Conservation (phyloP, 2,329 filamentous ascomycete genomes). For the Ophiognomonia clavigignenti-juglandacearum region DNA sequence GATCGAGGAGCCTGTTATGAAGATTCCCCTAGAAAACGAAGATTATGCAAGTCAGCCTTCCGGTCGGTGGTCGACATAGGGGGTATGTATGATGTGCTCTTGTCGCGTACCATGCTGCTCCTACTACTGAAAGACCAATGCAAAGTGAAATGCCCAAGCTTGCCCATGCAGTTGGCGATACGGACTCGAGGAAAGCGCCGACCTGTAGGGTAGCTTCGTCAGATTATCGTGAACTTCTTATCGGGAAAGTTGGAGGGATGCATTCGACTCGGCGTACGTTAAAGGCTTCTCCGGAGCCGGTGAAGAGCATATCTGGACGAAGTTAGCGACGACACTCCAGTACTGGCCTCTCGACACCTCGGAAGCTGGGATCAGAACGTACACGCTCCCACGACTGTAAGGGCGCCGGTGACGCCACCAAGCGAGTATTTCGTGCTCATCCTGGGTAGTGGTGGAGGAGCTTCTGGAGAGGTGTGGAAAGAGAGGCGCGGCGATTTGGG, state of each 20-base stretch:
- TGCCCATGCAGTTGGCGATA: slow-evolving; percentile 94
- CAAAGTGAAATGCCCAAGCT: slow-evolving; percentile 86
- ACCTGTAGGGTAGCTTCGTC: slow-evolving; percentile 49
- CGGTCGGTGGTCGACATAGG: not conserved
- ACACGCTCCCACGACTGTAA: slow-evolving; percentile 76
- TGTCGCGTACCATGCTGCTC: slow-evolving; percentile 80
- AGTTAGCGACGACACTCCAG: slow-evolving; percentile 14
- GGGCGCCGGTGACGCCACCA: slow-evolving; percentile 62
- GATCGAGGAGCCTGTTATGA: slow-evolving; percentile 97
- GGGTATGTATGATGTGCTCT: not conserved
- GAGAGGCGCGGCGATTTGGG: too few species aligned
- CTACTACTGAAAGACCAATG: slow-evolving; percentile 93
- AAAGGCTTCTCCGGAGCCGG: slow-evolving; percentile 91
- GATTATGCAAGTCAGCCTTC: not conserved
- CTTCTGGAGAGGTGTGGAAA: too few species aligned
- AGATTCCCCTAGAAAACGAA: slow-evolving; percentile 99
- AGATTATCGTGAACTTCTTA: not conserved
- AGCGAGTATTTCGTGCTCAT: slow-evolving; percentile 73
- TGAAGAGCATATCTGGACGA: slow-evolving; percentile 90
- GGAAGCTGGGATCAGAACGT: slow-evolving; percentile 34
- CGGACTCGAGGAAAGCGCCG: slow-evolving; percentile 87
- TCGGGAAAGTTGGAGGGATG: too few species aligned
- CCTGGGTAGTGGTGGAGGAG: slow-evolving; percentile 22
- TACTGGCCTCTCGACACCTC: not conserved
- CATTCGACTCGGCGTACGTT: slow-evolving; percentile 59